phyloP scores from a whole-genome alignment of 129 eudicot species.

The Solidago caesia region DNA sequence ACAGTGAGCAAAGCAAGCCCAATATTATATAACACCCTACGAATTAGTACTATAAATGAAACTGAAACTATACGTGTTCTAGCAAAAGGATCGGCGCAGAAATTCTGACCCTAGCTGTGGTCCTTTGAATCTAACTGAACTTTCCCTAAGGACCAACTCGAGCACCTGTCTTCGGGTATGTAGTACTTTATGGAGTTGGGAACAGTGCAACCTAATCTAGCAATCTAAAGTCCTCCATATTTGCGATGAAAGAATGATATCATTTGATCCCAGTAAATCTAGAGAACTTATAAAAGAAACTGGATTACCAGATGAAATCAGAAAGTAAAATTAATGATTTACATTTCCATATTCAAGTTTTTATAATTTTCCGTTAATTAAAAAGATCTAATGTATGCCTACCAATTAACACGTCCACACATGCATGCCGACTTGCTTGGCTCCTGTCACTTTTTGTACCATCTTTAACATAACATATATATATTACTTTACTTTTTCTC shows the following conservation, averaged over 20 bases:
- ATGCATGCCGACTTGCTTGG: slow-evolving; percentile 1
- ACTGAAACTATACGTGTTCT: too few relatives aligned
- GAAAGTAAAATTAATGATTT: neutral
- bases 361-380: neutral
- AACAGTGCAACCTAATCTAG: neutral
- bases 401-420: neutral
- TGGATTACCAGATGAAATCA: neutral
- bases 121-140: too few relatives aligned
- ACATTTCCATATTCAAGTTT: neutral
- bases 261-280: neutral
- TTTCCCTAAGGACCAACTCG: too few relatives aligned
- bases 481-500: neutral
- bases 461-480: neutral
- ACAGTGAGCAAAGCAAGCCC: too few relatives aligned
- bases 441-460: slow-evolving; percentile 3
- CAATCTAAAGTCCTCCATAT: too few relatives aligned
- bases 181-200: neutral
- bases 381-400: neutral
- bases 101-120: too few relatives aligned
- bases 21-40: too few relatives aligned
- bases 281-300: neutral
- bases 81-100: too few relatives aligned
- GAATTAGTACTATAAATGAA: too few relatives aligned
- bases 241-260: neutral
- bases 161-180: too few relatives aligned